Conservation (phyloP, 2,329 filamentous ascomycete genomes). For the Elsinoe necatrix region DNA sequence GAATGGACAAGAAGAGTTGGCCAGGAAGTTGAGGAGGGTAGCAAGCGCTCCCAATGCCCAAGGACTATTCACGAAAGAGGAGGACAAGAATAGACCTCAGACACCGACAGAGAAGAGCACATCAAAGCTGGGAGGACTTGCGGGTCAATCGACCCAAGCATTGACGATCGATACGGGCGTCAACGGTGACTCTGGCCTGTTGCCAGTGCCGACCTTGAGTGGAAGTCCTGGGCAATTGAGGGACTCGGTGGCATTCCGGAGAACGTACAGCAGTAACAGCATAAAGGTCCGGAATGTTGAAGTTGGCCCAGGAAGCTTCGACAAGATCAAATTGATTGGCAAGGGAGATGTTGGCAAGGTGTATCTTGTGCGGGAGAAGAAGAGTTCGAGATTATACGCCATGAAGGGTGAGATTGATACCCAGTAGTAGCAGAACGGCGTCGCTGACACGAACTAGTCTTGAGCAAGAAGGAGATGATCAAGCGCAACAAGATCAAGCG, state of each 20-base stretch:
- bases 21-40: slow-evolving; percentile 83
- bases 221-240: slow-evolving; percentile 59
- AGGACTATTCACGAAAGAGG: slow-evolving; percentile 62
- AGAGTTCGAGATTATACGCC: slow-evolving; percentile 86
- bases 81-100: slow-evolving; percentile 68
- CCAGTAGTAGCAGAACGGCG: neutral
- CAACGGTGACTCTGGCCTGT: slow-evolving; percentile 23
- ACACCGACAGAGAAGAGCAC: slow-evolving; percentile 13
- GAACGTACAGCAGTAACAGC: slow-evolving; percentile 97
- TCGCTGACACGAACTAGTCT: slow-evolving; percentile 48
- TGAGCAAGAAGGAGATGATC: slow-evolving; percentile 99
- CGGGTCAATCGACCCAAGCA: slow-evolving; percentile 45
- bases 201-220: slow-evolving; percentile 36
- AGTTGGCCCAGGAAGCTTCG: slow-evolving; percentile 88
- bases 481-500: slow-evolving; percentile 99
- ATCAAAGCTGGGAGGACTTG: slow-evolving; percentile 33
- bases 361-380: slow-evolving; percentile 95
- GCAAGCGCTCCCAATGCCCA: slow-evolving; percentile 96
- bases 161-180: slow-evolving; percentile 34
- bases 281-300: slow-evolving; percentile 98
- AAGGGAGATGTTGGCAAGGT: slow-evolving; percentile 99
- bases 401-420: slow-evolving; percentile 72
- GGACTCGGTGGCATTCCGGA: slow-evolving; percentile 66
- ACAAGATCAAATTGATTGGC: slow-evolving; percentile 99
- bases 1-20: slow-evolving; percentile 86